Evolutionary conservation across 2,329 filamentous ascomycete genomes (phyloP), one percentile per base, ranked within the genome.

Genomic region (Cytospora chrysosperma): DNA sequence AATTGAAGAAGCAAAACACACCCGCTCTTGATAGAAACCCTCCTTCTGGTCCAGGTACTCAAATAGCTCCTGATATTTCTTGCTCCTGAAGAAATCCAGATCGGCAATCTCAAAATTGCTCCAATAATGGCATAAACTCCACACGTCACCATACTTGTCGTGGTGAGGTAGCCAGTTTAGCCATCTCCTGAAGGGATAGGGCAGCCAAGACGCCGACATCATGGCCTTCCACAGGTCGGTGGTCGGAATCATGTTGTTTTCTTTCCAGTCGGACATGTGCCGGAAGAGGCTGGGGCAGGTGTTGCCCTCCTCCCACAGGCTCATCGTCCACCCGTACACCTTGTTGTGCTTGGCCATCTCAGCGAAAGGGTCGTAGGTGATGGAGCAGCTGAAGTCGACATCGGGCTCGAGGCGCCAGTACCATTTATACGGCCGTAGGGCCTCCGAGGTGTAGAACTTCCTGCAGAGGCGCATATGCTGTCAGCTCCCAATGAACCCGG

Each of bases 71-170:
- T 78, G 76, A 55, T 81, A 81, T 43, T 70, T 70, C 52, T 67
- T 69, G 7, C 73, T 71, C 28, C 78, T 73, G 71, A 79, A 81
- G 61, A 79, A 78, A 61, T 79, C 77, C 71, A 81, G 72, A 63
- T 78, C 74, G 34, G 78, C 78, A 61, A 81, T 80, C 69, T 81
- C 78, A 56, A 81, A 81, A 64, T 81, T 81, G 65, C 76, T 79
- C 78, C 78, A 81, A 68, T 79, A 81, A 64, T 81, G 78, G 68
- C 78, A 81, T 64, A 77, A 57, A 62, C 74, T 80, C 78, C 78
- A 81, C 37, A 67, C 67, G 64, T 81, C 78, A 37, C 78, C 78
- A 50, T 72, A 69, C 3, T 69, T 67, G 60, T 79, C 76, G 50
- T 74, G 74, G 67, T 78, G 73, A 3, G 75, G 70, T 26, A 77